Percentiles rank a stretch among this genome's conserved stretches.
Conservation (phyloP, 2,329 filamentous ascomycete genomes). For the Massarina eburnea region DNA sequence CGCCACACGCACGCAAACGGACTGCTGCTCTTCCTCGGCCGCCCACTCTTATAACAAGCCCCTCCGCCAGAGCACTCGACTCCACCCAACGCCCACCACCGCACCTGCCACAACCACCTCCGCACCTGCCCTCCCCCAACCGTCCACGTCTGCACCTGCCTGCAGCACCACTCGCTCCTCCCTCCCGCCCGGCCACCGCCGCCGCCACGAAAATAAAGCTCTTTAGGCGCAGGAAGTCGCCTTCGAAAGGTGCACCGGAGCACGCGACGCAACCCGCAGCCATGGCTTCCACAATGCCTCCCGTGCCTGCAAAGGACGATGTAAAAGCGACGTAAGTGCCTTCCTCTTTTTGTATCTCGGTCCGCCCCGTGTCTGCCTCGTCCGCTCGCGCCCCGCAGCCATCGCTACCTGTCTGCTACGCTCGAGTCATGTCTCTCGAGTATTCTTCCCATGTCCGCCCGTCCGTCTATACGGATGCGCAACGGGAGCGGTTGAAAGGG, state of each 20-base stretch:
- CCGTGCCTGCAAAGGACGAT: conserved; percentile 59
- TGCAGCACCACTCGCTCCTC: conserved; percentile 1
- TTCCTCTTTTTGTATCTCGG: not conserved
- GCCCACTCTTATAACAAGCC: not conserved
- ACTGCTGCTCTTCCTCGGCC: not conserved
- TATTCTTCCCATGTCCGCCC: no score
- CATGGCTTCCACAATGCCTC: conserved; percentile 42
- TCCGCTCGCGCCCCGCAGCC: no score
- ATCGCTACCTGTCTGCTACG: no score
- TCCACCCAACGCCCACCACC: not conserved
- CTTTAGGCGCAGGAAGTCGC: conserved; percentile 37
- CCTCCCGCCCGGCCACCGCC: conserved; percentile 4
- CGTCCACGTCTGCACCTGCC: conserved; percentile 5
- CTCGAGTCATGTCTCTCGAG: no score
- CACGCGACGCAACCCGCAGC: conserved; percentile 28
- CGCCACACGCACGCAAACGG: conserved; percentile 1
- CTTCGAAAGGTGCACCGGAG: conserved; percentile 35
- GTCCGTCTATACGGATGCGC: no score
- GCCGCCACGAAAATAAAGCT: conserved; percentile 25
- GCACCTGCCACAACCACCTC: conserved; percentile 4
- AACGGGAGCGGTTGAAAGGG: no score
- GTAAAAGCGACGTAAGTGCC: conserved; percentile 62
- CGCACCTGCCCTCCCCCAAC: not conserved
- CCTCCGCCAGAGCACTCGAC: not conserved
- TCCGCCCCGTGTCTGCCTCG: not conserved